A percentile compares a stretch with the other conserved stretches of the same genome.
Conservation (phyloP, 2,329 filamentous ascomycete species). For the Fusarium sp. region DNA sequence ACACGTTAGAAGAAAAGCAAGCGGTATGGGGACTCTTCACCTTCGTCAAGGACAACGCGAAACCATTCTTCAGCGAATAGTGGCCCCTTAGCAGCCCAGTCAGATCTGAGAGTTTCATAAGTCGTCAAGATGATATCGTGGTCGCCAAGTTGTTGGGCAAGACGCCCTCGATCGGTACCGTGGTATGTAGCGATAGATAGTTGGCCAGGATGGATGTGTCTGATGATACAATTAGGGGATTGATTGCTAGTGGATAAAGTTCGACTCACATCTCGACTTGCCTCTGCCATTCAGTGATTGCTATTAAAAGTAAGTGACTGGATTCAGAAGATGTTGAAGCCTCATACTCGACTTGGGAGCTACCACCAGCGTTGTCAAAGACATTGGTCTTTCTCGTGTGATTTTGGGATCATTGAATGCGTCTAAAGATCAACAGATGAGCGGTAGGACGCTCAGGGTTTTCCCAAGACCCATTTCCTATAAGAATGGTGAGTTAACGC, state of each 20-base stretch:
- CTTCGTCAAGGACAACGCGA: constrained; percentile 55
- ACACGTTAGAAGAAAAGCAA: background rate
- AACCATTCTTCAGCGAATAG: constrained; percentile 41
- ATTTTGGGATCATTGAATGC: constrained; percentile 4
- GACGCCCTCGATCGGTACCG: background rate
- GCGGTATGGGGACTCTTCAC: constrained; percentile 28
- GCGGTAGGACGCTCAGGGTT: constrained; percentile 45
- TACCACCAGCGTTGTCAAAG: constrained; percentile 37
- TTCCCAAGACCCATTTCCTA: constrained; percentile 54
- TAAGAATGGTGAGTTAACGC: background rate
- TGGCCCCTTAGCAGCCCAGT: constrained; percentile 22
- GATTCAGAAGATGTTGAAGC: fast-evolving
- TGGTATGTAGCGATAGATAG: background rate
- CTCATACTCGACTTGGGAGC: constrained; percentile 21
- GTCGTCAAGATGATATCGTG: constrained; percentile 7
- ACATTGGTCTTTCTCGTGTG: constrained; percentile 14
- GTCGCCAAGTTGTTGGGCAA: background rate
- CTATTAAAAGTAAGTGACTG: constrained; percentile 35
- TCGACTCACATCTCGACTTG: constrained; percentile 3
- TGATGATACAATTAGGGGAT: background rate
- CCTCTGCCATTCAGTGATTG: constrained; percentile 45
- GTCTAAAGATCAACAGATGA: constrained; percentile 44
- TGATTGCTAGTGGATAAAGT: background rate
- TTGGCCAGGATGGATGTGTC: background rate
- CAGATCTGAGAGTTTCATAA: constrained; percentile 50